Conservation (phyloP, 306 rosid genomes). For the Lathyrus tuberosus region DNA sequence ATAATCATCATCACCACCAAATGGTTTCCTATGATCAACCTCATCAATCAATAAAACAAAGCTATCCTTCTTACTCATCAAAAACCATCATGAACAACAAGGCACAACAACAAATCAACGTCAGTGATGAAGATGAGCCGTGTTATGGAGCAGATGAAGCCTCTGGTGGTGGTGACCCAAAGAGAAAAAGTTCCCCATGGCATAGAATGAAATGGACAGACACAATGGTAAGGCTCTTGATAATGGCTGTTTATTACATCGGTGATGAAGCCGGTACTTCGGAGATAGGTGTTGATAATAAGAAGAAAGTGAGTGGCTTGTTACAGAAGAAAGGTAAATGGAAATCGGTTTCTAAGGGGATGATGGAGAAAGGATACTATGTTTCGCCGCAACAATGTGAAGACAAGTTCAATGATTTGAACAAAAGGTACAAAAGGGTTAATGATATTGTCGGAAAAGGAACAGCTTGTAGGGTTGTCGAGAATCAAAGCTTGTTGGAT, state of each 20-base stretch:
- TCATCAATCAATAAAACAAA: slow-evolving; percentile 52
- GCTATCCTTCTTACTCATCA: slow-evolving; percentile 45
- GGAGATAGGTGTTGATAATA: slow-evolving; percentile 52
- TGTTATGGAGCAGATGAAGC: slow-evolving; percentile 56
- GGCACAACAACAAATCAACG: slow-evolving; percentile 18
- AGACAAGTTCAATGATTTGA: slow-evolving; percentile 93
- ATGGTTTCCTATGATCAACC: slow-evolving; percentile 53
- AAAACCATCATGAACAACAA: slow-evolving; percentile 44
- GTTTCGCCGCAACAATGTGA: slow-evolving; percentile 98
- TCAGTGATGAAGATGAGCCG: slow-evolving; percentile 80
- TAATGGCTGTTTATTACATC: slow-evolving; percentile 86
- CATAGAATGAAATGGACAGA: slow-evolving; percentile 99
- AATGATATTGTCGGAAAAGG: slow-evolving; percentile 96
- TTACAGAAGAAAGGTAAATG: slow-evolving; percentile 97
- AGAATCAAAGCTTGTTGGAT: slow-evolving; percentile 74
- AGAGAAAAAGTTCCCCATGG: slow-evolving; percentile 80
- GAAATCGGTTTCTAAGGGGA: slow-evolving; percentile 88
- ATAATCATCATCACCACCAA: slow-evolving; percentile 41
- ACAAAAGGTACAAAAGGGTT: slow-evolving; percentile 91
- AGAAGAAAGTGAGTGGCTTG: slow-evolving; percentile 65
- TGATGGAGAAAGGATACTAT: slow-evolving; percentile 85
- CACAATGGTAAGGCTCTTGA: slow-evolving; percentile 76
- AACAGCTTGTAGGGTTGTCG: slow-evolving; percentile 84
- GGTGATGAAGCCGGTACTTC: slow-evolving; percentile 82
- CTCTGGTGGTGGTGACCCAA: slow-evolving; percentile 54